These are phyloP conservation scores for Chrysanthemum makinoi DNA, from an alignment of 129 eudicot species.

Conservation along the genomic window DNA sequence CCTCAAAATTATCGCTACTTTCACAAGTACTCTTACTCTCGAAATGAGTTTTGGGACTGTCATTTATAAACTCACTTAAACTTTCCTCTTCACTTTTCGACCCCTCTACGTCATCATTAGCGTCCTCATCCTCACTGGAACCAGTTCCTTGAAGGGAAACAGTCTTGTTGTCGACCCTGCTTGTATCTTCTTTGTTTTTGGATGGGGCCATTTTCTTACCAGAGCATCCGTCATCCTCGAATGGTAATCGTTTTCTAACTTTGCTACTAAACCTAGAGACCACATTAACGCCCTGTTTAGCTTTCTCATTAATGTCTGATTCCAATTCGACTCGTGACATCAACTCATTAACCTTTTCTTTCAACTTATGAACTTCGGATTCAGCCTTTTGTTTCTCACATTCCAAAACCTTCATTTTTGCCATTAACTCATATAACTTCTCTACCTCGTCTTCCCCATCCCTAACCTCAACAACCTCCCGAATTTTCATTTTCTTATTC, in stretches of 20 bases:
- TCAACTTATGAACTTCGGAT: slow-evolving; percentile 37
- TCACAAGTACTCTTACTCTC: too few species aligned
- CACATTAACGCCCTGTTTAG: neutral
- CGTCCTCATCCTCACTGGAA: slow-evolving; percentile 29
- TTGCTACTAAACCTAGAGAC: neutral
- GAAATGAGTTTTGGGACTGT: too few species aligned
- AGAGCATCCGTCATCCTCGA: slow-evolving; percentile 36
- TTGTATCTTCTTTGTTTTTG: slow-evolving; percentile 16
- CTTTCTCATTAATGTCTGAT: slow-evolving; percentile 1
- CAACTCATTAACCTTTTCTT: slow-evolving; percentile 40
- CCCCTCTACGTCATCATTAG: slow-evolving; percentile 35
- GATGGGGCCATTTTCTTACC: slow-evolving; percentile 42
- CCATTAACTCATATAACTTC: slow-evolving; percentile 34
- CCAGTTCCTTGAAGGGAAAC: neutral
- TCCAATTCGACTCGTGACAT: slow-evolving; percentile 21
- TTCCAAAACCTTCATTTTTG: slow-evolving; percentile 54
- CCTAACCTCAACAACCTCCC: neutral
- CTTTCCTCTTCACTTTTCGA: slow-evolving; percentile 52
- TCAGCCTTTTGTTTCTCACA: slow-evolving; percentile 59
- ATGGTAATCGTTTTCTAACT: slow-evolving; percentile 40
- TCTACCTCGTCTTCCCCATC: slow-evolving; percentile 27
- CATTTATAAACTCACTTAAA: too few species aligned
- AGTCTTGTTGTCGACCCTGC: slow-evolving; percentile 8
- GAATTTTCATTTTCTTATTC: slow-evolving; percentile 29
- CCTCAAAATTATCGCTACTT: too few species aligned